phyloP scores from a whole-genome alignment of 108 stramenopile species.

The Stephanodiscus minutulus region DNA sequence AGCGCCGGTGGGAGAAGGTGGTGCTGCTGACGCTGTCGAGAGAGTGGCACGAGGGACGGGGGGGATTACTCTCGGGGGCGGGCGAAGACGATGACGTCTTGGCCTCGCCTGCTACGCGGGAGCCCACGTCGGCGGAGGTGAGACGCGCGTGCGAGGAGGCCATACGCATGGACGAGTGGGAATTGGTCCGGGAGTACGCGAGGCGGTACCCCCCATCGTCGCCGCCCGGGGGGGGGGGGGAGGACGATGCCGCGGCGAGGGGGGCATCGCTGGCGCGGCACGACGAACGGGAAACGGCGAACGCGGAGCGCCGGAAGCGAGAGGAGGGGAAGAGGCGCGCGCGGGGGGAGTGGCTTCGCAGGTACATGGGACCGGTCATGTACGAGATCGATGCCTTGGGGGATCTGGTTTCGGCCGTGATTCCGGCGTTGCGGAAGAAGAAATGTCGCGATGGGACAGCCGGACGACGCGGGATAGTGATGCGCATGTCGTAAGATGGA shows the following conservation, averaged over 20 bases:
- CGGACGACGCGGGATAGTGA: slow-evolving; percentile 1
- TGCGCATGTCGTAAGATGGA: slow-evolving; percentile 15
- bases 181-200: slow-evolving; percentile 18
- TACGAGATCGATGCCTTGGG: slow-evolving; percentile 3
- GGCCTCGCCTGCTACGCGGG: not conserved
- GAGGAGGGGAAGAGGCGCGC: slow-evolving; percentile 1
- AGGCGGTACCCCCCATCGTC: not conserved
- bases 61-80: not conserved
- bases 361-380: slow-evolving; percentile 16
- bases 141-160: slow-evolving; percentile 27
- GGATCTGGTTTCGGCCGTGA: slow-evolving; percentile 20
- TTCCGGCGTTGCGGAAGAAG: slow-evolving; percentile 6
- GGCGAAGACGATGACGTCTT: not conserved
- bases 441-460: not conserved
- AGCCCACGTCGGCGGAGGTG: slow-evolving; percentile 25
- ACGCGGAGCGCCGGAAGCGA: too few relatives aligned
- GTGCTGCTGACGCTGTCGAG: slow-evolving; percentile 8
- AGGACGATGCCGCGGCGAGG: too few relatives aligned
- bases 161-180: slow-evolving; percentile 30
- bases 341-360: slow-evolving; percentile 26
- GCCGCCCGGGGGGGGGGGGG: too few relatives aligned
- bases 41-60: slow-evolving; percentile 3
- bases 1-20: slow-evolving; percentile 40
- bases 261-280: not conserved
- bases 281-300: not conserved